Evolutionary conservation across 139 green algal species (phyloP).

Genomic region (Dunaliella primolecta): DNA sequence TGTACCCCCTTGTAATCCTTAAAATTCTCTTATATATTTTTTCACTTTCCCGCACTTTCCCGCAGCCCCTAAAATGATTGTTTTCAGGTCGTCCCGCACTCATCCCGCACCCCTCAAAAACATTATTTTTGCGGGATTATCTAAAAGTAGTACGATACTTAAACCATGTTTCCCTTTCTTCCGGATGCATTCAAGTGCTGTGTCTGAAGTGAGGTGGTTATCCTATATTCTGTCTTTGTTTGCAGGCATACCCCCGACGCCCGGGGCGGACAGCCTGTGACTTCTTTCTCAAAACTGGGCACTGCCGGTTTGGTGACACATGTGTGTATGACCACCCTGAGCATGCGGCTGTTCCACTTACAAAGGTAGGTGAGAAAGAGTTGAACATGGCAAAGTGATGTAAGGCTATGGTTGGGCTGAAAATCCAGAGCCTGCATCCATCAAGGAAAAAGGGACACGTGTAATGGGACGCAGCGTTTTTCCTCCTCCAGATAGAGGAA

Average conservation of each 20-base stretch:
- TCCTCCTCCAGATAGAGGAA: background rate
- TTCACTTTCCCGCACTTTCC: too few relatives aligned
- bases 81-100: too few relatives aligned
- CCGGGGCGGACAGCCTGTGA: conserved; percentile 72
- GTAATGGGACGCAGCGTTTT: background rate
- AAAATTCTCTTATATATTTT: too few relatives aligned
- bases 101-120: too few relatives aligned
- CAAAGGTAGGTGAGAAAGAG: conserved; percentile 26
- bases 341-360: conserved; percentile 60
- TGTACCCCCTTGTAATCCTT: too few relatives aligned
- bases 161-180: too few relatives aligned
- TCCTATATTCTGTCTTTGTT: too few relatives aligned
- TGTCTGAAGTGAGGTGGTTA: too few relatives aligned
- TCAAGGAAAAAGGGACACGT: background rate
- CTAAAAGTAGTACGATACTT: too few relatives aligned
- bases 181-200: too few relatives aligned
- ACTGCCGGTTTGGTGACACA: conserved; percentile 79
- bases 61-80: too few relatives aligned
- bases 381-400: background rate
- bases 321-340: conserved; percentile 91
- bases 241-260: conserved; percentile 58
- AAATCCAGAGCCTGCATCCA: background rate
- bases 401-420: background rate
- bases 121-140: too few relatives aligned
- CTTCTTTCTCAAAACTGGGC: conserved; percentile 87